phyloP scores from a whole-genome alignment of 2,329 filamentous ascomycete species.

The Fusarium sp. region DNA sequence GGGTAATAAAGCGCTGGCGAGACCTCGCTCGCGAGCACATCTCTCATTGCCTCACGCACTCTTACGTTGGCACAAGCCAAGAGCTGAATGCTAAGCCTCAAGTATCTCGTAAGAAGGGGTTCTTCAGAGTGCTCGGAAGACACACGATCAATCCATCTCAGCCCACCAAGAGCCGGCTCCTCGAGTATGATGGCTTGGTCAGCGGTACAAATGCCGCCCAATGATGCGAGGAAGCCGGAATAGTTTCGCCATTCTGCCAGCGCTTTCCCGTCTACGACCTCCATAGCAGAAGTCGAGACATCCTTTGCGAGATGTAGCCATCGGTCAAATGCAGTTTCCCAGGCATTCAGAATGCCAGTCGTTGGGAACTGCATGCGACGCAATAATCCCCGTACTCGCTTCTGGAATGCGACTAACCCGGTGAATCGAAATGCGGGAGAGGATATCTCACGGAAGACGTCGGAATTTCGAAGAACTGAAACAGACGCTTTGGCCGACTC shows the following conservation, averaged over 20 bases:
- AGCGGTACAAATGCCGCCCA: conserved; percentile 73
- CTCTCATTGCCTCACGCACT: conserved; percentile 73
- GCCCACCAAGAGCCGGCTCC: conserved; percentile 65
- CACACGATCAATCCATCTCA: conserved; percentile 73
- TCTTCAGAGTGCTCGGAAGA: conserved; percentile 70
- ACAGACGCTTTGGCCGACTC: conserved; percentile 62
- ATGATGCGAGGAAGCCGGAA: conserved; percentile 74
- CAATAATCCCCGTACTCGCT: conserved; percentile 69
- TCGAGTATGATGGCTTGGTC: conserved; percentile 67
- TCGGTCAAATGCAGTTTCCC: conserved; percentile 72
- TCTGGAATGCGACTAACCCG: conserved; percentile 76
- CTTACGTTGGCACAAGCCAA: conserved; percentile 72
- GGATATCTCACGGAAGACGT: conserved; percentile 70
- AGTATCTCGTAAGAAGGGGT: conserved; percentile 67
- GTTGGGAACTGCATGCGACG: conserved; percentile 71
- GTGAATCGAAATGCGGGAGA: conserved; percentile 74
- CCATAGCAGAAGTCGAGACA: conserved; percentile 63
- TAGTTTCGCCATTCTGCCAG: conserved; percentile 75
- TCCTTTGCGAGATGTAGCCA: conserved; percentile 74
- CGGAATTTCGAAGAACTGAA: conserved; percentile 68
- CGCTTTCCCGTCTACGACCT: conserved; percentile 65
- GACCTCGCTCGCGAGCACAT: conserved; percentile 73
- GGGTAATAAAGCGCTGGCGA: conserved; percentile 70
- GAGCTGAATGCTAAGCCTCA: conserved; percentile 72
- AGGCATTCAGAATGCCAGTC: conserved; percentile 73